A percentile compares a stretch with the other conserved stretches of the same genome.
phyloP scores from a whole-genome alignment of 441 rosid genomes.

The Populus hybrid region DNA sequence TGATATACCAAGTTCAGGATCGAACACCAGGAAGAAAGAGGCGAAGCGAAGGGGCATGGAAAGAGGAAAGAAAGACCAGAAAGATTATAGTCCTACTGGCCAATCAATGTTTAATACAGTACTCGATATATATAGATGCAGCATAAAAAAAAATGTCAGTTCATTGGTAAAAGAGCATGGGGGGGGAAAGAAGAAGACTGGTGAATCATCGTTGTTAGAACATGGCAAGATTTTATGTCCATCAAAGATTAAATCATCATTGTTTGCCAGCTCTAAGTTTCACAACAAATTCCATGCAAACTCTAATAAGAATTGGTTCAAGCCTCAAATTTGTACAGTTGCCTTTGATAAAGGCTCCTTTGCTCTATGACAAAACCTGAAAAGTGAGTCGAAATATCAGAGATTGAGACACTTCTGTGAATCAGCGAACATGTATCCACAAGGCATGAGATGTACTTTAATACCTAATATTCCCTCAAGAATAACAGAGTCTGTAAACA shows the following conservation, averaged over 20 bases:
- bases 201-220: background rate
- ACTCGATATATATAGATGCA: no score
- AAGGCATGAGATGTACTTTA: background rate
- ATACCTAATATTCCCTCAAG: slow-evolving; percentile 26
- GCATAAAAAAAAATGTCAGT: no score
- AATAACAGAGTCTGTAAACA: slow-evolving; percentile 15
- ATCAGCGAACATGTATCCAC: background rate
- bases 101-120: no score
- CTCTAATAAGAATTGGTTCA: slow-evolving; percentile 22
- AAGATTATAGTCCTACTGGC: no score
- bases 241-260: background rate
- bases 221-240: background rate
- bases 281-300: background rate
- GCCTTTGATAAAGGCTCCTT: slow-evolving; percentile 15
- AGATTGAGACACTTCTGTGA: background rate
- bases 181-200: no score
- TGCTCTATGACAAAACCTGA: slow-evolving; percentile 26
- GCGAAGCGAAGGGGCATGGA: background rate
- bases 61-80: background rate
- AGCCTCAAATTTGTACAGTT: slow-evolving; percentile 38
- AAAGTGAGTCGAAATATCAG: background rate
- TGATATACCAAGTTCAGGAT: background rate
- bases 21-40: background rate
- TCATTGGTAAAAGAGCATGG: no score
- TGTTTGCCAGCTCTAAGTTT: background rate